Evolutionary conservation across 1,139 yeast species (phyloP).

Genomic region (Blastobotrys proliferans): DNA sequence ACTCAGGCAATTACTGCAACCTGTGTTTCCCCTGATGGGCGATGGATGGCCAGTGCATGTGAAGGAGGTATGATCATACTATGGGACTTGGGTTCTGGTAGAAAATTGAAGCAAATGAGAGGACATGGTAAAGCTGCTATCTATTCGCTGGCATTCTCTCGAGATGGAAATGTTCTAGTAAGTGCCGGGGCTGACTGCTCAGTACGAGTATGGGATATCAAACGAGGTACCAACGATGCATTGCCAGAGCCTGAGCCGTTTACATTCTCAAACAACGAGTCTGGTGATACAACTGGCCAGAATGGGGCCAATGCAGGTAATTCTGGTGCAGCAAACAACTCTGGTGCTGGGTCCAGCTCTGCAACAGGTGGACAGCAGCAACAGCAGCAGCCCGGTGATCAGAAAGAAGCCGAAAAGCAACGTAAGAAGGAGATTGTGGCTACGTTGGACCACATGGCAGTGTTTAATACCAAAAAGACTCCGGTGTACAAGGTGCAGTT

Average conservation of each 20-base stretch:
- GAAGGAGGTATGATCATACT: slow-evolving; percentile 86
- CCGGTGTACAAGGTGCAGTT: slow-evolving; percentile 92
- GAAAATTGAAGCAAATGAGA: slow-evolving; percentile 68
- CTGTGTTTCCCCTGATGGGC: slow-evolving; percentile 93
- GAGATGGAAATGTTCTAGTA: slow-evolving; percentile 83
- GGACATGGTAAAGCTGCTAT: slow-evolving; percentile 91
- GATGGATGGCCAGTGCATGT: slow-evolving; percentile 95
- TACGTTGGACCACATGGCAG: slow-evolving; percentile 86
- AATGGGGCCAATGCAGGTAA: slow-evolving; percentile 17
- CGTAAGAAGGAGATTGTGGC: slow-evolving; percentile 68
- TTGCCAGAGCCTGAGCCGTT: slow-evolving; percentile 81
- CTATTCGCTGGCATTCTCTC: slow-evolving; percentile 78
- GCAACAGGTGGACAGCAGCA: background rate
- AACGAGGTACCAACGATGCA: slow-evolving; percentile 74
- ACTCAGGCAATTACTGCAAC: slow-evolving; percentile 80
- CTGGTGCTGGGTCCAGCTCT: slow-evolving; percentile 6
- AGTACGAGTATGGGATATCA: slow-evolving; percentile 94
- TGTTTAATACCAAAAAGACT: slow-evolving; percentile 88
- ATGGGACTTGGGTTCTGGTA: slow-evolving; percentile 94
- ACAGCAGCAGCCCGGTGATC: background rate
- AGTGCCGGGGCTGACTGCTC: slow-evolving; percentile 93
- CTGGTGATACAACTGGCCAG: background rate
- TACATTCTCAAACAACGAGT: slow-evolving; percentile 2
- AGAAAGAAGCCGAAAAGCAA: slow-evolving; percentile 18
- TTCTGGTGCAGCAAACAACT: slow-evolving; percentile 18